Evolutionary conservation across 192 early-diverging fungal genomes (phyloP).

Genomic region (Dissophora globulifera): DNA sequence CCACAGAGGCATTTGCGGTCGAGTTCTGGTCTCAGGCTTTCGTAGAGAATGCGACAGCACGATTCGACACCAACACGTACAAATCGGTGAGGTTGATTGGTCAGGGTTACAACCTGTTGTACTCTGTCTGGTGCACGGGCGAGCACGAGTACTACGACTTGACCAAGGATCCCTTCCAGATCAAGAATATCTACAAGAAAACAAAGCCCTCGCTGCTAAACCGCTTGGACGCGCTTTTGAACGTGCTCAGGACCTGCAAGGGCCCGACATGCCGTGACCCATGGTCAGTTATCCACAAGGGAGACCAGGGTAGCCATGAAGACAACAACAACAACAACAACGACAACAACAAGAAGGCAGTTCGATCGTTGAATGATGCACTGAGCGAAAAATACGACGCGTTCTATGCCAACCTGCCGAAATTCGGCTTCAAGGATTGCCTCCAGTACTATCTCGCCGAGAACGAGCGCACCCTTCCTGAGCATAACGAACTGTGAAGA

Average conservation of each 20-base stretch:
- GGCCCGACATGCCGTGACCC: slow-evolving; percentile 65
- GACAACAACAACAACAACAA: slow-evolving; percentile 12
- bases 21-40: slow-evolving; percentile 58
- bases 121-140: slow-evolving; percentile 66
- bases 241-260: slow-evolving; percentile 63
- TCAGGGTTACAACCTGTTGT: slow-evolving; percentile 59
- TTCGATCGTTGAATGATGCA: slow-evolving; percentile 57
- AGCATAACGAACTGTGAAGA: slow-evolving; percentile 26
- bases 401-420: slow-evolving; percentile 58
- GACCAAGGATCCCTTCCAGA: slow-evolving; percentile 66
- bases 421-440: slow-evolving; percentile 55
- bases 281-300: slow-evolving; percentile 62
- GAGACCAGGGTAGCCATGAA: slow-evolving; percentile 9
- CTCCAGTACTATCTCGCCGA: slow-evolving; percentile 42
- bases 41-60: slow-evolving; percentile 35
- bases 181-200: slow-evolving; percentile 62
- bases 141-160: slow-evolving; percentile 69
- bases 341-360: slow-evolving; percentile 1
- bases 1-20: slow-evolving; percentile 62
- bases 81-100: slow-evolving; percentile 66
- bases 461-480: slow-evolving; percentile 37
- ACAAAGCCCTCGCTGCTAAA: slow-evolving; percentile 51
- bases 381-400: slow-evolving; percentile 59
- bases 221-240: slow-evolving; percentile 67
- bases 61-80: slow-evolving; percentile 57